Evolutionary conservation across 1,284 basidiomycete species (phyloP), one percentile per base, ranked within the genome.

Genomic region (Athelia sp.): DNA sequence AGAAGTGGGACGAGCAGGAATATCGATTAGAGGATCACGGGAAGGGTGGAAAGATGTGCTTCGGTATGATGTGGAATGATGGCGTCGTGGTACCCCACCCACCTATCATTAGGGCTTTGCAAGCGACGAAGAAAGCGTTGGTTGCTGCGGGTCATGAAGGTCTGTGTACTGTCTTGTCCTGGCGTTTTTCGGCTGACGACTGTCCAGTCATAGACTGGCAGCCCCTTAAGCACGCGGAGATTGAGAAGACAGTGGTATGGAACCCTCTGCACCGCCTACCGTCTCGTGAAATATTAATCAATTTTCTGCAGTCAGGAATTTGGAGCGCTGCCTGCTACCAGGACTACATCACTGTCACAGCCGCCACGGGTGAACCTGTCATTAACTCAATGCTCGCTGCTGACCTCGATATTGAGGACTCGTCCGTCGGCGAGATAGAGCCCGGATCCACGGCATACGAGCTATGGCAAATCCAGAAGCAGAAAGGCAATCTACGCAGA

Each of bases 191-290:
- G 46, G 22, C 46, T 58, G 2, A 21, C 26, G 36, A 24, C 23
- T 38, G 31, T 14, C 24, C 45, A 78, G 74, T 77, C n/a, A 68
- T 78, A 50, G 71, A 79, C 51, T 78, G 76, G 79, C 62, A 73
- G 46, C 69, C 73, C 8, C 69, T 78, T 61, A 72, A 73, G 45
- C 75, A 77, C 55, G 58, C 69, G 8, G 74, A 78, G 52, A 70
- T 79, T 17, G 75, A 76, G 59, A 71, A 69, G 53, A 74, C 72
- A 51, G 72, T 71, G 11, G 78, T 77, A 46, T 47, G 73, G 51
- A 19, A 23, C 29, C 17, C 23, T 31, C 21, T 44, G 17, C n/a
- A 26, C 49, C 21, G n/a, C 26, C 45, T 26, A 43, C 19, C 24
- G 24, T 18, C 29, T 2, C 17, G n/a, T 9, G 46, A 43, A 8